Evolutionary conservation across 495 filamentous ascomycete genomes (phyloP), one percentile per base, ranked within the genome.

Genomic region (Neurospora sublineolata): DNA sequence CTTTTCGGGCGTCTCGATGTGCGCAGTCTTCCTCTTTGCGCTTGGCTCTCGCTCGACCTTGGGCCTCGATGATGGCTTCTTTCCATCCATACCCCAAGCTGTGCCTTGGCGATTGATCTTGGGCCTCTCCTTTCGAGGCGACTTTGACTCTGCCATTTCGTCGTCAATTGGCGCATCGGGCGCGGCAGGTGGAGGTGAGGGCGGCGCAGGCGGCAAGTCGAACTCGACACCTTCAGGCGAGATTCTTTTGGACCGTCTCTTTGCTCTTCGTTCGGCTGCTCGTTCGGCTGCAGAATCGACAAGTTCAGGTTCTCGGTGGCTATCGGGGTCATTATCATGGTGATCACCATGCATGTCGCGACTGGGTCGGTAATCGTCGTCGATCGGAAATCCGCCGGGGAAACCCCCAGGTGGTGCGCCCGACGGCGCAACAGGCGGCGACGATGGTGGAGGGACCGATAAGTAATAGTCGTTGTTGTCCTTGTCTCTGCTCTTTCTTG

Each of bases 381-480:
- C 83, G 36, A 74, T 30, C 3, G 86, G 86, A 73, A 86, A 87
- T 23, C 80, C 81, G 67, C 85, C 85, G 67, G 86, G 86, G 16
- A 84, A 71, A 1, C 75, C 79, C 39, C 80, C 89, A 83, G 46
- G 67, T 84, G 85, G 73, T 87, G 84, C 76, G 89, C 83, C 42
- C 86, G 82, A 68, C 40, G 39, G 75, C 42, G 33, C 69, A 44
- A 27, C 37, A 68, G 41, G 44, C 33, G 64, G 75, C 7, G 78
- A 76, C 11, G 77, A 70, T 1, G 75, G 70, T 4, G 76, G 67
- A 30, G 42, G 18, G 6, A 73, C 70, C n/a, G 75, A 58, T 30
- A 71, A 72, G 40, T 75, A 67, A 52, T 74, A 73, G 68, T 74
- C 73, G 70, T 76, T 44, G 60, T 52, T 73, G 37, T 68, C 68